phyloP scores from a whole-genome alignment of 192 early-diverging fungal species.

The Chytriomyces sp. region DNA sequence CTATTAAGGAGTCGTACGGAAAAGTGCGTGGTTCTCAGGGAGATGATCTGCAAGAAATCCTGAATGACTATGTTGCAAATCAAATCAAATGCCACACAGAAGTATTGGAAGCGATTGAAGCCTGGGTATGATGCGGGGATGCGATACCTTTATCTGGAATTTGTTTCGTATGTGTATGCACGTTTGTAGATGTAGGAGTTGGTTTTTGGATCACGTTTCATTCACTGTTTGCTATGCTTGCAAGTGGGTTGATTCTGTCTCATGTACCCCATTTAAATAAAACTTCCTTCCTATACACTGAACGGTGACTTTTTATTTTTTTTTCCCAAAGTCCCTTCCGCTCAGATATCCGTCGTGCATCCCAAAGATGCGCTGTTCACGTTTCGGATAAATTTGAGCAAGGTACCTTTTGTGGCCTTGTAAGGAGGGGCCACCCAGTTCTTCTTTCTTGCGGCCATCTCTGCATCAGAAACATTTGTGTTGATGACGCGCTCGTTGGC shows the following conservation, averaged over 20 bases:
- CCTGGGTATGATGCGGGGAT: background rate
- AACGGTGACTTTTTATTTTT: background rate
- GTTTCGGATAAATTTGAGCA: constrained; percentile 89
- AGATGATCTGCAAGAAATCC: constrained; percentile 14
- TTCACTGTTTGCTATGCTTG: too few relatives aligned
- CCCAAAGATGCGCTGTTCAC: constrained; percentile 53
- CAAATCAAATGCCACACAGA: constrained; percentile 27
- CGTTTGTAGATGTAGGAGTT: too few relatives aligned
- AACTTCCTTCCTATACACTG: too few relatives aligned
- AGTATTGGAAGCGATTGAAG: constrained; percentile 23
- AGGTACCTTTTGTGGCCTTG: constrained; percentile 85
- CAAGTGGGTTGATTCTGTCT: too few relatives aligned
- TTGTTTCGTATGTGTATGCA: too few relatives aligned
- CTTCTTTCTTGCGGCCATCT: constrained; percentile 71
- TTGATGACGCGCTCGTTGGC: constrained; percentile 78
- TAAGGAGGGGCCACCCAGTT: constrained; percentile 84
- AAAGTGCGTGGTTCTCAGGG: constrained; percentile 10
- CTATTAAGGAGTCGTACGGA: constrained; percentile 1
- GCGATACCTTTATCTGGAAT: too few relatives aligned
- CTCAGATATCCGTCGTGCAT: constrained; percentile 52
- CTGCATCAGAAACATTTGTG: constrained; percentile 77
- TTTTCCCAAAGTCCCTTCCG: background rate
- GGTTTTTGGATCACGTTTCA: too few relatives aligned
- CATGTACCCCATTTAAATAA: too few relatives aligned
- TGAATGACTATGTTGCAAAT: constrained; percentile 30